Base-by-base conservation (phyloP, 768 basidiomycete genomes). In the Polyporus arcularius region DNA sequence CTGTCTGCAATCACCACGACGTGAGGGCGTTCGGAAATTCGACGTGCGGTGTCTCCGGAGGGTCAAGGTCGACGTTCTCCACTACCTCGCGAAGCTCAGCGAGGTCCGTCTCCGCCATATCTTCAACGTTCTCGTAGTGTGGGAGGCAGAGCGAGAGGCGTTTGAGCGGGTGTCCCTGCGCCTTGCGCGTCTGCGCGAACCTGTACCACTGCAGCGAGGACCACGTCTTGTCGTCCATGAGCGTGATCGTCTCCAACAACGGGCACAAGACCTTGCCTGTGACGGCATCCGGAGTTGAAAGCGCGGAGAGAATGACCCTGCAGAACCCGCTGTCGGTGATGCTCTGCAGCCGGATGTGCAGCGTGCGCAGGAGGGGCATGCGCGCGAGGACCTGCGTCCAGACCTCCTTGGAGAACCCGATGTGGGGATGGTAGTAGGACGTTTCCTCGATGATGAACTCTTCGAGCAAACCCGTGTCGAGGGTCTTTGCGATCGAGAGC, bases 171-270 rank as follows among this genome's bases (percentile, higher is more conserved):
- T 63, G 64, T 4, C 71, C 71, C 6, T 49, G 58, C 21, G 55
- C 39, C 31, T 51, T 49, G 18, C 71, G 67, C 55, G 62, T 57
- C 60, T 66, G 39, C 32, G 71, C 69, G 57, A 72, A 58, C 21
- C 56, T 63, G 60, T 65, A 72, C 55, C 65, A 68, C 58, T 68
- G 71, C 47, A 72, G 64, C 18, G 65, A 64, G 14, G 71, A 72
- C 71, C 71, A 72, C 43, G 69, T 69, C 64, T 61, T 63, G 63
- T 72, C 71, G 45, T 68, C 65, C 18, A 52, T 51, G 47, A 72
- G 62, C 43, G 58, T 59, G 38, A 72, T 55, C 50, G 60, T 62
- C 57, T 72, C 69, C 14, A 72, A 61, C 11, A 35, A 18, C 14
- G 71, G 71, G 45, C 71, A 72, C n/a, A 63, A 41, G 16, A 62